phyloP scores from a whole-genome alignment of 2,329 filamentous ascomycete genomes.

The Lasiodiplodia hormozganensis region DNA sequence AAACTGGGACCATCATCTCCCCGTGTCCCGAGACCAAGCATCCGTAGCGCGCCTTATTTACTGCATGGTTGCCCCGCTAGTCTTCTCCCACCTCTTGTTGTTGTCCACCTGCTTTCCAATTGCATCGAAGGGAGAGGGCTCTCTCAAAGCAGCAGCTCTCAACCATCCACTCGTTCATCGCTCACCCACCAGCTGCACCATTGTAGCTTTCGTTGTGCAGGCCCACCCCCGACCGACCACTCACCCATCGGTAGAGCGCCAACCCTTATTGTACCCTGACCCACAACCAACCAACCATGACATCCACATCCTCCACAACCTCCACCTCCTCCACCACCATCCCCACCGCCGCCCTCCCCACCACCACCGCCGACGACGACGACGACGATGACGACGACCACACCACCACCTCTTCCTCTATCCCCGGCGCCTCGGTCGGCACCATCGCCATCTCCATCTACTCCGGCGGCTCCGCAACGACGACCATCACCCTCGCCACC shows the following conservation, averaged over 20 bases:
- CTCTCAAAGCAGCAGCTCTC: not conserved
- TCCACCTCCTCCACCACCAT: not conserved
- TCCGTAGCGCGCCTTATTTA: not conserved
- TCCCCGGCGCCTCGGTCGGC: constrained; percentile 15
- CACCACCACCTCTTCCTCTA: not conserved
- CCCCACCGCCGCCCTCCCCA: not conserved
- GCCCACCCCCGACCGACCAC: no score
- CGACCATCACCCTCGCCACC: constrained; percentile 9
- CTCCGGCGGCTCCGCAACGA: not conserved
- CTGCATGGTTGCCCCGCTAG: not conserved
- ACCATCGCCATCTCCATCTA: constrained; percentile 3
- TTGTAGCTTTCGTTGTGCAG: no score
- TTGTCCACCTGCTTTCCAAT: not conserved
- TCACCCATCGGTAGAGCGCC: no score
- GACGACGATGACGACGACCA: constrained; percentile 5
- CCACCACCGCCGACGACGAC: not conserved
- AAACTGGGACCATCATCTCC: not conserved
- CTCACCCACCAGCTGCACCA: not conserved
- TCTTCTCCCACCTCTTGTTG: not conserved
- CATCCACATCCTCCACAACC: not conserved
- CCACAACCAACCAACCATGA: not conserved
- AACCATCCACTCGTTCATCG: not conserved
- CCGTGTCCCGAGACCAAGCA: not conserved
- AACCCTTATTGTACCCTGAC: no score
- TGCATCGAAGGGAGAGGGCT: not conserved